phyloP scores from a whole-genome alignment of 768 basidiomycete species.

The Lepiota venenata region DNA sequence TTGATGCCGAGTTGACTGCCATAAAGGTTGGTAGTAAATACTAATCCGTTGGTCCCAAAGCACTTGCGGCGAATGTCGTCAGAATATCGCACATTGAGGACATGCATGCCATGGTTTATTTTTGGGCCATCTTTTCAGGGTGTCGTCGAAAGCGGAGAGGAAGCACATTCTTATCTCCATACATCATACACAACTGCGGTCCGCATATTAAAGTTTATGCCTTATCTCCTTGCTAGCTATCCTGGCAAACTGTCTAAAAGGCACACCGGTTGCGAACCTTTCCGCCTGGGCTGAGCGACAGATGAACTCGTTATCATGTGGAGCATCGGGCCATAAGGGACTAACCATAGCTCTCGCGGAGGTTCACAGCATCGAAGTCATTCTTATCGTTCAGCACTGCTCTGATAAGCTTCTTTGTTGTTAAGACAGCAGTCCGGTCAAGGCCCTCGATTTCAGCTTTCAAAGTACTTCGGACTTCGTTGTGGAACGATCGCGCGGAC shows the following conservation, averaged over 20 bases:
- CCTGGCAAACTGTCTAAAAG: conserved; percentile 47
- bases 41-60: too few relatives aligned
- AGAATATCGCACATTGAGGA: too few relatives aligned
- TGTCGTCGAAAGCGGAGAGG: too few relatives aligned
- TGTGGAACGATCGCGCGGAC: conserved; percentile 49
- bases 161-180: too few relatives aligned
- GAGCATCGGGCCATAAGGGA: background rate
- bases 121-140: too few relatives aligned
- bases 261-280: conserved; percentile 59
- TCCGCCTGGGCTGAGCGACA: conserved; percentile 52
- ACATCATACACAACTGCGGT: background rate
- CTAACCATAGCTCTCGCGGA: conserved; percentile 63
- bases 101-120: too few relatives aligned
- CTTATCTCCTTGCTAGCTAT: conserved; percentile 62
- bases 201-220: conserved; percentile 48
- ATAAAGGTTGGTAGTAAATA: too few relatives aligned
- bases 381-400: conserved; percentile 59
- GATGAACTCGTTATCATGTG: background rate
- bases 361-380: conserved; percentile 58
- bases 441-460: conserved; percentile 55
- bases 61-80: too few relatives aligned
- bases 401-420: conserved; percentile 50
- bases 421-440: conserved; percentile 50
- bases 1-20: too few relatives aligned
- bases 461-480: conserved; percentile 44